These are phyloP conservation scores for Alternaria consortialis DNA, from an alignment of 2,329 filamentous ascomycete species.

Conservation along the genomic window DNA sequence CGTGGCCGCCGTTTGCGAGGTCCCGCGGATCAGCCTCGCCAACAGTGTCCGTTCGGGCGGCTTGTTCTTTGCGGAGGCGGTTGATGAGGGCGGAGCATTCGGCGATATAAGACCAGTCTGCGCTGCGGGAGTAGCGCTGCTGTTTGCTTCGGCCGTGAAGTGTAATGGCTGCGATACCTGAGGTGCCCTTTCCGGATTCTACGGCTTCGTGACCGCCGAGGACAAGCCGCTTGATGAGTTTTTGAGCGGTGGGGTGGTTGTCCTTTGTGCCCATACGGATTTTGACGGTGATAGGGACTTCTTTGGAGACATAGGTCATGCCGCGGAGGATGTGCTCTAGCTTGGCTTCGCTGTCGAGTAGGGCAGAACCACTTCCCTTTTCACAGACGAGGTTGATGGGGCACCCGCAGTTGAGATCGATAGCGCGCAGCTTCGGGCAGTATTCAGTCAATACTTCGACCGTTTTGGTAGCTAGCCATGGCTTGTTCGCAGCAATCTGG, in stretches of 20 bases:
- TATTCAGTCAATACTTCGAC: slow-evolving; percentile 80
- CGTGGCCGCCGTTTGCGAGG: slow-evolving; percentile 71
- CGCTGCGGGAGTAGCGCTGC: slow-evolving; percentile 88
- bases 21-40: slow-evolving; percentile 79
- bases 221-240: slow-evolving; percentile 82
- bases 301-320: slow-evolving; percentile 92
- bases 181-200: slow-evolving; percentile 67
- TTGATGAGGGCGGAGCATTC: slow-evolving; percentile 88
- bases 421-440: slow-evolving; percentile 83
- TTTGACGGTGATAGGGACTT: slow-evolving; percentile 93
- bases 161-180: slow-evolving; percentile 91
- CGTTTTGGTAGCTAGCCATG: slow-evolving; percentile 88
- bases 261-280: slow-evolving; percentile 91
- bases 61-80: slow-evolving; percentile 75
- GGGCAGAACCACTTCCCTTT: slow-evolving; percentile 85
- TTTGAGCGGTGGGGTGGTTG: slow-evolving; percentile 78
- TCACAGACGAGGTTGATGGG: slow-evolving; percentile 95
- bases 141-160: slow-evolving; percentile 93
- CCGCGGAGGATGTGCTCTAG: slow-evolving; percentile 93
- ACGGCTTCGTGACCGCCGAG: slow-evolving; percentile 79
- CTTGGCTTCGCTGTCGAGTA: slow-evolving; percentile 88
- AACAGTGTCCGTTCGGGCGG: slow-evolving; percentile 75
- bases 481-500: slow-evolving; percentile 91
- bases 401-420: slow-evolving; percentile 97
- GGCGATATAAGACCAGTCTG: slow-evolving; percentile 96